Percentiles rank a stretch among this genome's conserved stretches.
Conservation (phyloP, 305 asterid genomes). For the Euphrasia arctica region DNA sequence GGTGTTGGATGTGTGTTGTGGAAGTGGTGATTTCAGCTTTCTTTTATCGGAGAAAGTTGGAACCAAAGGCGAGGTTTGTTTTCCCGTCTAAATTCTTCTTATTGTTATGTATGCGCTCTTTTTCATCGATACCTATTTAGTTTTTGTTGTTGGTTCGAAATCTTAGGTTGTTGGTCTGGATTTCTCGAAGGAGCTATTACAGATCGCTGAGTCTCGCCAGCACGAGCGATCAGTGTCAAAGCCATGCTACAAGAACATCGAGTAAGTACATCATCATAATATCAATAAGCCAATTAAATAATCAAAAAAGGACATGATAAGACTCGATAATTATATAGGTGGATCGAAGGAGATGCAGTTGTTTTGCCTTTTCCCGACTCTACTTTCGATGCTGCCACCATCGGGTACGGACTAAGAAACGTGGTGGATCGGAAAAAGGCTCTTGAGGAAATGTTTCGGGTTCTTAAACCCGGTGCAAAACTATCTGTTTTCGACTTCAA, state of each 20-base stretch:
- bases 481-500: slow-evolving; percentile 80
- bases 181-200: slow-evolving; percentile 82
- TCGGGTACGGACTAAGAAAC: slow-evolving; percentile 81
- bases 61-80: slow-evolving; percentile 61
- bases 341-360: slow-evolving; percentile 84
- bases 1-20: slow-evolving; percentile 91
- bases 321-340: slow-evolving; percentile 40
- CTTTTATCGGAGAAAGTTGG: slow-evolving; percentile 87
- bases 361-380: slow-evolving; percentile 68
- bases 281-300: neutral
- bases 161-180: slow-evolving; percentile 80
- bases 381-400: slow-evolving; percentile 74
- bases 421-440: slow-evolving; percentile 62
- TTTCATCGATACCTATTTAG: neutral
- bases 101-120: neutral
- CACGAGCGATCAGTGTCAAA: slow-evolving; percentile 36
- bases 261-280: slow-evolving; percentile 40
- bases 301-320: slow-evolving; percentile 1
- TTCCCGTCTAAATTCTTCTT: slow-evolving; percentile 7
- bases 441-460: slow-evolving; percentile 65
- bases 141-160: neutral
- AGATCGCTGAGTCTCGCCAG: slow-evolving; percentile 72
- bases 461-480: slow-evolving; percentile 71
- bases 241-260: slow-evolving; percentile 72
- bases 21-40: slow-evolving; percentile 95